Conservation (phyloP, 2,329 filamentous ascomycete species). For the Claviceps humidiphila region DNA sequence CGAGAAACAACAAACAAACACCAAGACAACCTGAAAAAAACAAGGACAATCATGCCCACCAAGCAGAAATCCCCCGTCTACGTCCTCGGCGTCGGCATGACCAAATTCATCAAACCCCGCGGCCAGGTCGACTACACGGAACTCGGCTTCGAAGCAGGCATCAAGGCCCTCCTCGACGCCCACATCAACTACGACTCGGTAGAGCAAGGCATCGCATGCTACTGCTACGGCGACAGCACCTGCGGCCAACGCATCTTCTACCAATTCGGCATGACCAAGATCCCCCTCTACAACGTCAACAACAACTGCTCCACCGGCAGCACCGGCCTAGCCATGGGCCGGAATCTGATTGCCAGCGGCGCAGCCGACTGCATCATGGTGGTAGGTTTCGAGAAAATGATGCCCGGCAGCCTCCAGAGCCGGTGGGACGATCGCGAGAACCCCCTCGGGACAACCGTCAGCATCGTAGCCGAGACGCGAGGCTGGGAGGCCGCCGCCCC, state of each 20-base stretch:
- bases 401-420: conserved; percentile 68
- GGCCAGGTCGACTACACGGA: conserved; percentile 92
- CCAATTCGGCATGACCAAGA: conserved; percentile 94
- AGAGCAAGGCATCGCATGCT: conserved; percentile 90
- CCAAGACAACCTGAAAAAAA: neutral
- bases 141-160: conserved; percentile 80
- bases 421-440: conserved; percentile 78
- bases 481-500: conserved; percentile 75
- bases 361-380: conserved; percentile 81
- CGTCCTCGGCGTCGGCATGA: conserved; percentile 96
- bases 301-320: conserved; percentile 98
- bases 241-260: conserved; percentile 96
- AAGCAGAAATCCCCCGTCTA: conserved; percentile 50
- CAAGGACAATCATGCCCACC: conserved; percentile 27
- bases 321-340: conserved; percentile 73
- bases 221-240: conserved; percentile 92
- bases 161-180: conserved; percentile 75
- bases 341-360: conserved; percentile 66
- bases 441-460: conserved; percentile 56
- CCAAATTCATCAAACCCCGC: conserved; percentile 95
- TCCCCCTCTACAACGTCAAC: conserved; percentile 96
- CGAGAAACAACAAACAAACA: no score
- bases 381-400: conserved; percentile 98
- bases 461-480: conserved; percentile 73
- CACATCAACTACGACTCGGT: conserved; percentile 96